A percentile compares a stretch with the other conserved stretches of the same genome.
Conservation (phyloP, 2,329 filamentous ascomycete species). For the Phialophora verrucosa region DNA sequence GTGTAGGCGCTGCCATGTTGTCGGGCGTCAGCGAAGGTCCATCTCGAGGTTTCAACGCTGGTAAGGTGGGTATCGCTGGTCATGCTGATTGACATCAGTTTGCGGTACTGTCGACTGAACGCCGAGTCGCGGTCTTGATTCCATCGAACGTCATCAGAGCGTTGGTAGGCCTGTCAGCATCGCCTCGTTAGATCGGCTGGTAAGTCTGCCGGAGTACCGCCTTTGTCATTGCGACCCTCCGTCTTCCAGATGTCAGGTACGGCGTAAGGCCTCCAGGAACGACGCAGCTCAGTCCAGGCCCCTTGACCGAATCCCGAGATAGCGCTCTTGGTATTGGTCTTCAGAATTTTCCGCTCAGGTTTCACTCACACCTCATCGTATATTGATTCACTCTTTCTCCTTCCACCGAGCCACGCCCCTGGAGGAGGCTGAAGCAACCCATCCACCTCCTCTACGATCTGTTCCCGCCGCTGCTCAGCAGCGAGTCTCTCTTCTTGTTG, state of each 20-base stretch:
- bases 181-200: background rate
- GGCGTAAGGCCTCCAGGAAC: slow-evolving; percentile 7
- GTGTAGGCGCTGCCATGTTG: background rate
- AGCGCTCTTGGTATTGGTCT: background rate
- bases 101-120: background rate
- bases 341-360: background rate
- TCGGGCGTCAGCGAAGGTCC: background rate
- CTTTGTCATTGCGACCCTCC: background rate
- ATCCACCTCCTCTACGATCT: slow-evolving; percentile 34
- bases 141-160: background rate
- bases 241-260: slow-evolving; percentile 2
- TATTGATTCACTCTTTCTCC: slow-evolving; percentile 31
- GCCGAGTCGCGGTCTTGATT: background rate
- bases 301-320: background rate
- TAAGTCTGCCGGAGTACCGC: background rate
- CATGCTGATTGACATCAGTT: background rate
- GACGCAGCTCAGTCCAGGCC: background rate
- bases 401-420: slow-evolving; percentile 32
- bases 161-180: background rate
- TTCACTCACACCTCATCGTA: slow-evolving; percentile 26
- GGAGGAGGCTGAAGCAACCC: slow-evolving; percentile 36
- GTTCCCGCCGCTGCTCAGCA: slow-evolving; percentile 34
- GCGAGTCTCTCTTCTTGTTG: slow-evolving; percentile 30
- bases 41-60: background rate
- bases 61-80: background rate